A percentile compares a stretch with the other conserved stretches of the same genome.
Conservation (phyloP, 495 filamentous ascomycete species). For the Hyaloscypha hepaticicola region DNA sequence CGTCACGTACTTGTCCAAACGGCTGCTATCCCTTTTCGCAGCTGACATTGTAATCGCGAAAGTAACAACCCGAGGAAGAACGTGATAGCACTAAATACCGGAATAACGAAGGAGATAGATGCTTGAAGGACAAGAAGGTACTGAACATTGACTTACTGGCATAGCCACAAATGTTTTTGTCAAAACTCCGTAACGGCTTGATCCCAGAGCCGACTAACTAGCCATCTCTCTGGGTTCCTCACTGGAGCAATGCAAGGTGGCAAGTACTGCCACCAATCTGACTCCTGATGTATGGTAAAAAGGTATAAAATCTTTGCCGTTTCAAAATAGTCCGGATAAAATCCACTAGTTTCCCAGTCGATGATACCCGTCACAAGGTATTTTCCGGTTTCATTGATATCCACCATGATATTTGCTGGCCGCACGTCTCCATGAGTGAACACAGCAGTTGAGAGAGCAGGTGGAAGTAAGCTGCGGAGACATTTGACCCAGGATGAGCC, state of each 20-base stretch:
- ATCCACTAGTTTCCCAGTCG: conserved; percentile 41
- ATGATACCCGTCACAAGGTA: conserved; percentile 33
- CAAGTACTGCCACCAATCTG: neutral
- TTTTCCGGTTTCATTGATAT: conserved; percentile 32
- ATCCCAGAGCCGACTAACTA: neutral
- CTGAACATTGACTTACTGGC: too few species aligned
- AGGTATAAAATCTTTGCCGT: conserved; percentile 29
- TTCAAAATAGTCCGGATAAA: conserved; percentile 31
- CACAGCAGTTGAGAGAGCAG: conserved; percentile 25
- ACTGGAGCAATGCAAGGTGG: neutral
- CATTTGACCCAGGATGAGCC: conserved; percentile 34
- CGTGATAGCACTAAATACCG: too few species aligned
- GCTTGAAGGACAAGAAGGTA: too few species aligned
- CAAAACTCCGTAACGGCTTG: too few species aligned
- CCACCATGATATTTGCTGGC: conserved; percentile 42
- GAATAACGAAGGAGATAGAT: too few species aligned
- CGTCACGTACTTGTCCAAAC: too few species aligned
- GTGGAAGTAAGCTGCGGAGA: conserved; percentile 32
- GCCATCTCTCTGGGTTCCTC: neutral
- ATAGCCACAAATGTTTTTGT: too few species aligned
- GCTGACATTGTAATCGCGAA: too few species aligned
- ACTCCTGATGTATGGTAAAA: neutral
- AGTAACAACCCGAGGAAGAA: too few species aligned
- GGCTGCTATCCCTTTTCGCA: too few species aligned
- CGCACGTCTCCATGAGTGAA: conserved; percentile 44